Evolutionary conservation across 441 rosid species (phyloP).

Genomic region (Melastoma candidum): DNA sequence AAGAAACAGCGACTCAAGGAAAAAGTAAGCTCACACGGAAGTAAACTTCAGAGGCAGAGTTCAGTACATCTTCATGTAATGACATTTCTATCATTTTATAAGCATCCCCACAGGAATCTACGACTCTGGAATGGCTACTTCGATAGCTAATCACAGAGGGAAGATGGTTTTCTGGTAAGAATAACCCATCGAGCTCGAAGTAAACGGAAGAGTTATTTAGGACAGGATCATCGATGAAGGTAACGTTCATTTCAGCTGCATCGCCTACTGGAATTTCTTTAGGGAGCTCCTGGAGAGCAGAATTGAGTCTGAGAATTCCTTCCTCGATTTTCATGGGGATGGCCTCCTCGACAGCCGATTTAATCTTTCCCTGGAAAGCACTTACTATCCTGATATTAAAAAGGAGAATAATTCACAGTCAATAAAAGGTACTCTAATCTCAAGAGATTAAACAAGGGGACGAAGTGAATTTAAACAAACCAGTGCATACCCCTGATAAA

Average conservation of each 20-base stretch:
- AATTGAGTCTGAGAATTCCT: constrained; percentile 9
- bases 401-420: too few relatives aligned
- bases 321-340: constrained; percentile 13
- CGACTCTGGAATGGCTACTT: background rate
- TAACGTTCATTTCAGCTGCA: constrained; percentile 11
- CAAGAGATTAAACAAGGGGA: background rate
- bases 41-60: constrained; percentile 12
- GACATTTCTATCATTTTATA: constrained; percentile 13
- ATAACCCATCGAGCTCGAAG: constrained; percentile 11
- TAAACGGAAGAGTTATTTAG: constrained; percentile 9
- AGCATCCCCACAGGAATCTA: background rate
- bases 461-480: constrained; percentile 1
- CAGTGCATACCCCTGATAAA: constrained; percentile 64
- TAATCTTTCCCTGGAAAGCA: constrained; percentile 14
- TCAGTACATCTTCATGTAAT: constrained; percentile 15
- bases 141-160: background rate
- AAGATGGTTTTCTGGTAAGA: constrained; percentile 4
- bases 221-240: constrained; percentile 7
- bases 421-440: constrained; percentile 1
- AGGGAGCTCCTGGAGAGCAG: constrained; percentile 14
- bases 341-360: constrained; percentile 11
- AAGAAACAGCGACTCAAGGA: background rate
- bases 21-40: constrained; percentile 10
- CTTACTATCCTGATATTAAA: constrained; percentile 8
- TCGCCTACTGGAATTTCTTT: constrained; percentile 14